Conservation (phyloP, 202 grass and related monocot genomes). For the Thinopyrum obtusiflorum region DNA sequence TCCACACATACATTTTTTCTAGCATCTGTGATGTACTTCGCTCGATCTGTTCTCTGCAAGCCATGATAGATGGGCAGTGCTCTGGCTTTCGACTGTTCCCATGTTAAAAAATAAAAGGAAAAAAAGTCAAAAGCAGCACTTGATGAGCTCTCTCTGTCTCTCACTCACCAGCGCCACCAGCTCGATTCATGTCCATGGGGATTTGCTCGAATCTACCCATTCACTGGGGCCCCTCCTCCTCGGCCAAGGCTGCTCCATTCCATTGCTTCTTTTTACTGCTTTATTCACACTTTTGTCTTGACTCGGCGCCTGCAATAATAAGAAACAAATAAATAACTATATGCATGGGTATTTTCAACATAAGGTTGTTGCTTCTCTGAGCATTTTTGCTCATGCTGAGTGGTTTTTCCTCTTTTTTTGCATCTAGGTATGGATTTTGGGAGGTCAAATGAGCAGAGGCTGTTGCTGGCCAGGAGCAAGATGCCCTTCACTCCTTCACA, state of each 20-base stretch:
- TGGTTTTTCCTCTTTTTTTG: neutral
- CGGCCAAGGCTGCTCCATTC: constrained; percentile 43
- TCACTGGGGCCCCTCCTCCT: neutral
- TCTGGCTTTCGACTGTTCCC: constrained; percentile 5
- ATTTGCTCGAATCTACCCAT: constrained; percentile 29
- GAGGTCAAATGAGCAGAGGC: constrained; percentile 43
- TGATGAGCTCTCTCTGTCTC: constrained; percentile 34
- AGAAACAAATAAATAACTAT: neutral
- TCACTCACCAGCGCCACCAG: constrained; percentile 32
- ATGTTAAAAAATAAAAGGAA: constrained; percentile 37
- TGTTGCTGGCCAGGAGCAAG: constrained; percentile 70
- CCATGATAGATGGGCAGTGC: neutral
- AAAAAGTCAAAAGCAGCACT: constrained; percentile 37
- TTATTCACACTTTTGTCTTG: constrained; percentile 43
- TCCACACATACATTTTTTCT: neutral
- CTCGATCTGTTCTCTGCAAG: constrained; percentile 11
- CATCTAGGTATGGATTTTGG: constrained; percentile 47
- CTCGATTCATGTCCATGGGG: constrained; percentile 4
- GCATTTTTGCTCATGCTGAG: constrained; percentile 19
- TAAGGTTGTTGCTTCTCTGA: constrained; percentile 28
- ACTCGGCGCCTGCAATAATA: constrained; percentile 3
- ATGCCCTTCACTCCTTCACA: constrained; percentile 88
- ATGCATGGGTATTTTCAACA: constrained; percentile 17
- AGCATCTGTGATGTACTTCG: neutral
- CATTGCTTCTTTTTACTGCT: constrained; percentile 15